A percentile compares a stretch with the other conserved stretches of the same genome.
Conservation (phyloP, 495 filamentous ascomycete species). For the Xylaria telfairii region DNA sequence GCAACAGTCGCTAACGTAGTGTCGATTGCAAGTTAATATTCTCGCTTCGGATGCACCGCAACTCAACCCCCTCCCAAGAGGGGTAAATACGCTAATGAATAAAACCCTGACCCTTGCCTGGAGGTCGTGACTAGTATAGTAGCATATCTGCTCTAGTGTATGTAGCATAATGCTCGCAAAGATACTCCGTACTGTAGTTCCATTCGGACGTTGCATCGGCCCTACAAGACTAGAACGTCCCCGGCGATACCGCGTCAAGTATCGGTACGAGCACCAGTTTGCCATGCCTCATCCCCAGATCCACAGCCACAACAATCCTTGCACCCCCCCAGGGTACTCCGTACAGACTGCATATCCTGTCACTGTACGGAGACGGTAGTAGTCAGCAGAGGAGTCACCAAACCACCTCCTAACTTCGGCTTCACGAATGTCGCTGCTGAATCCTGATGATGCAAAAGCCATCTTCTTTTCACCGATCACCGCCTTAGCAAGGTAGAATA, state of each 20-base stretch:
- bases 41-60: background rate
- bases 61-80: background rate
- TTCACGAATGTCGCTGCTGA: background rate
- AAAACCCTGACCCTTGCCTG: background rate
- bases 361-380: constrained; percentile 1
- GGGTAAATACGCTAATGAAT: background rate
- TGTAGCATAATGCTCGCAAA: background rate
- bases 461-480: background rate
- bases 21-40: constrained; percentile 12
- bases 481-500: background rate
- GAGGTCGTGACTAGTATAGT: too few species aligned
- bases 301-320: background rate
- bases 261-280: background rate
- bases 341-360: background rate
- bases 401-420: background rate
- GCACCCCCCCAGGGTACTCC: background rate
- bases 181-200: too few species aligned
- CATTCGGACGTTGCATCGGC: constrained; percentile 6
- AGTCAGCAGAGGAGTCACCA: constrained; percentile 20
- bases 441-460: background rate
- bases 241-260: background rate
- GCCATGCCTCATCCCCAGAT: background rate
- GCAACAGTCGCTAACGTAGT: constrained; percentile 19
- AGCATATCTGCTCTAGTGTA: too few species aligned
- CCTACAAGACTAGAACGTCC: background rate